Evolutionary conservation across 2,329 filamentous ascomycete genomes (phyloP).

Genomic region (Penicillium digitatum): DNA sequence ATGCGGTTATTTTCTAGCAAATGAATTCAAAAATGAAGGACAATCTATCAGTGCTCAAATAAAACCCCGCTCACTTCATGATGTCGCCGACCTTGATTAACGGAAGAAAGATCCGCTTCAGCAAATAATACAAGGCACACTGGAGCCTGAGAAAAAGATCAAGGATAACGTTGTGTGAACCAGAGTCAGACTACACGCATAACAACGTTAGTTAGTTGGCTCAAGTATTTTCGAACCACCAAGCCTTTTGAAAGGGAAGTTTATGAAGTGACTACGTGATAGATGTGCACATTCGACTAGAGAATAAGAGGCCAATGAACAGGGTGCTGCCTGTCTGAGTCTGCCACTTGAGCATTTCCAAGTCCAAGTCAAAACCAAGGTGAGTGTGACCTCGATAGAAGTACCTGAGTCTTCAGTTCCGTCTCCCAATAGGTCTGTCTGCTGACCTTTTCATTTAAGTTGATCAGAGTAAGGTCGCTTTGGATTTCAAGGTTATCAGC

Average conservation of each 20-base stretch:
- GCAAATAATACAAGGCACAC: background rate
- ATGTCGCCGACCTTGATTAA: background rate
- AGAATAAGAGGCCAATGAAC: background rate
- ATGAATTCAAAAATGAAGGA: background rate
- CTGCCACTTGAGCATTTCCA: background rate
- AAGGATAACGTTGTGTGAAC: background rate
- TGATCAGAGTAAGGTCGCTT: background rate
- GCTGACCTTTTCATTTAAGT: slow-evolving; percentile 5
- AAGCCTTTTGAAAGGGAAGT: background rate
- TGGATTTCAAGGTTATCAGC: background rate
- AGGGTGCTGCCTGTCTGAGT: background rate
- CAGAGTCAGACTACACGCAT: background rate
- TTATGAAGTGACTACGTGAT: background rate
- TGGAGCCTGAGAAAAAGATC: background rate
- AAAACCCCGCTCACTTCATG: background rate
- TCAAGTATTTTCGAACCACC: background rate
- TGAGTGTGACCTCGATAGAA: background rate
- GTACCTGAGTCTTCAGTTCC: background rate
- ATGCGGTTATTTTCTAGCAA: background rate
- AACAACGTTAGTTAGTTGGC: too few relatives aligned
- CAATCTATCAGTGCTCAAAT: background rate
- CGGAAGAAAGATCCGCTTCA: background rate
- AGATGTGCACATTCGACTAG: background rate
- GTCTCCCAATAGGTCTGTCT: too few relatives aligned
- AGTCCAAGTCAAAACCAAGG: background rate